Evolutionary conservation across 140 eudicot genomes (phyloP), one percentile per base, ranked within the genome.

Genomic region (Oenanthe javanica): DNA sequence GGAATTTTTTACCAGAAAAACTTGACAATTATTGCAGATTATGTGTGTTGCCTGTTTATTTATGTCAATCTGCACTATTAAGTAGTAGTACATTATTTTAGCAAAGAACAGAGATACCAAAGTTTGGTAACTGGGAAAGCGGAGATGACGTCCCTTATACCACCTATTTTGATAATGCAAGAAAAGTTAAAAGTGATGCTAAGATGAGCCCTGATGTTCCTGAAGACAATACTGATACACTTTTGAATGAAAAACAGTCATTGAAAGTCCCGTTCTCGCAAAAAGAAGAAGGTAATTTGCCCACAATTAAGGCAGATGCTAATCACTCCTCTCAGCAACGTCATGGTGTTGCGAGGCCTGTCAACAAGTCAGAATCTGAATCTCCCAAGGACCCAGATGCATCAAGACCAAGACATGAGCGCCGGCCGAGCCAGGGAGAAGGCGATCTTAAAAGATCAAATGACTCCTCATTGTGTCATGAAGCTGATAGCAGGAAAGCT

Each of bases 41-140:
- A 14, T 27, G 18, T 38, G 16, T 31, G 31, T 11, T 51, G 21
- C 42, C n/a, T 38, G 5, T 46, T n/a, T 78, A 36, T 47, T 25
- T 2, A 21, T 48, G 61, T 75, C 42, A 16, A 47, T 75, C 78
- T 75, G 16, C 38, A n/a, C 25, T 48, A 48, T 74, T 40, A 51
- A 52, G 23, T 42, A 67, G 31, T 23, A 70, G 11, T 75, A 63
- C 54, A 15, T 83, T 79, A 54, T 67, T 88, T 78, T 81, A 88
- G 95, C 63, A 48, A 54, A 83, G 67, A 75, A 27, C 87, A 23
- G 87, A 81, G 83, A 85, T 81, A 67, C 93, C 91, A 21, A 82
- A 81, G 75, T 89, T 82, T 74, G 91, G 93, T 19, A 82, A 85
- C 79, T 85, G 90, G 92, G 91, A 87, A n/a, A 81, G 75, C 43